Base-by-base conservation (phyloP, 176 grass and related monocot species). In the Thalia dealbata region DNA sequence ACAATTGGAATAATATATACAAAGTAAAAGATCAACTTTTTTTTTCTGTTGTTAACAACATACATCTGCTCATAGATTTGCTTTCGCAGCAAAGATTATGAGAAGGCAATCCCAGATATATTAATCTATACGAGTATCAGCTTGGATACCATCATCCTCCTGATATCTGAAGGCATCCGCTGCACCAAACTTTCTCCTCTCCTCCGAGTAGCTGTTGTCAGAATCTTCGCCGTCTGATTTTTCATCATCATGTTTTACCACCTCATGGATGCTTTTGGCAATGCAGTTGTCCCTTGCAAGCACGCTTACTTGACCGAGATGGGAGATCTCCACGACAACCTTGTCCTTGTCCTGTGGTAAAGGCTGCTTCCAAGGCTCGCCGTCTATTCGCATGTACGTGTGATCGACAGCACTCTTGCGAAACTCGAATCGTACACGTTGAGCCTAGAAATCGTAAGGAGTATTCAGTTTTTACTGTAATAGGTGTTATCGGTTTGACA, bases 331-430 rank as follows among this genome's bases (percentile, higher is more conserved):
- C 59, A 97, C 66, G 28, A 92, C 62, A 0, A 97, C 90, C 81
- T 91, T 86, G 62, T 81, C 90, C 8, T 88, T 71, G 67, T 97
- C 83, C 67, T 67, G 73, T 8, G 87, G 90, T 64, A 97, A 80
- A 82, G 87, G 87, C 29, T 97, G 95, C 67, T 91, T 97, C 95
- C 95, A 97, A 75, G 95, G 95, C 64, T 97, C 95, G 26, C 95
- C 95, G 73, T 97, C 95, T 28, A 97, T 82, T 92, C 90, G 85
- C 95, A 97, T 97, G 83, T 91, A 97, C 58, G 90, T 67, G 78
- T 93, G 85, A 43, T 88, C 74, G 23, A 66, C 71, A 35, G 79
- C 76, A 46, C 90, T 87, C 56, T 84, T 83, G 73, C 24, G 81
- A 75, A 93, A 97, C 69, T 91, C 78, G 61, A 97, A 91, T 80